Evolutionary conservation across 2,329 filamentous ascomycete species (phyloP).

Genomic region (Leptographium procerum): DNA sequence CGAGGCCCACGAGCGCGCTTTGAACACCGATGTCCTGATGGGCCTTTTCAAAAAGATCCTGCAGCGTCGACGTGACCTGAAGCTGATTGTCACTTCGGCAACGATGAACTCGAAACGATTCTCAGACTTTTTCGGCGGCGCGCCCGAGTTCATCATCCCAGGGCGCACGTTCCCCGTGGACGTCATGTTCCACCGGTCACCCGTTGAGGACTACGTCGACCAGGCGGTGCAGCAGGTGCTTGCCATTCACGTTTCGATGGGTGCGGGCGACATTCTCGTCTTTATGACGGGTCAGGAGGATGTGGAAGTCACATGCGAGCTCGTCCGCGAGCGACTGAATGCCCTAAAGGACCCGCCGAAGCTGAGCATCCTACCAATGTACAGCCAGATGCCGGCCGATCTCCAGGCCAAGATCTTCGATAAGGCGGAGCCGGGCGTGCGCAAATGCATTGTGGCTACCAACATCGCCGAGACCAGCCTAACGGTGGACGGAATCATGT

Average conservation of each 20-base stretch:
- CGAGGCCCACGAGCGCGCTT: slow-evolving; percentile 89
- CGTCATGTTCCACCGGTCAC: slow-evolving; percentile 86
- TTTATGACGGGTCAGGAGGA: slow-evolving; percentile 99
- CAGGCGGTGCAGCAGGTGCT: slow-evolving; percentile 92
- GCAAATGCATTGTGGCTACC: slow-evolving; percentile 95
- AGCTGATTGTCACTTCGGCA: slow-evolving; percentile 93
- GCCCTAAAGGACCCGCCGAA: slow-evolving; percentile 90
- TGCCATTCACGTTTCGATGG: slow-evolving; percentile 92
- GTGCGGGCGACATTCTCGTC: slow-evolving; percentile 83
- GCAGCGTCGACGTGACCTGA: slow-evolving; percentile 77
- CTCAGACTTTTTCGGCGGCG: slow-evolving; percentile 89
- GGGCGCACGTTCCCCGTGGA: slow-evolving; percentile 95
- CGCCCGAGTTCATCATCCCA: slow-evolving; percentile 92
- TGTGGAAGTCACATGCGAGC: slow-evolving; percentile 91
- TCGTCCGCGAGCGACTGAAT: slow-evolving; percentile 77
- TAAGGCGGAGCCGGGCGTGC: slow-evolving; percentile 73
- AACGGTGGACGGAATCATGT: slow-evolving; percentile 98
- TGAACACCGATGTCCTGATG: slow-evolving; percentile 97
- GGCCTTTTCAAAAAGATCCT: slow-evolving; percentile 96
- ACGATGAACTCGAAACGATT: slow-evolving; percentile 98
- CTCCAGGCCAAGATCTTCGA: slow-evolving; percentile 98
- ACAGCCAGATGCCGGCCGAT: slow-evolving; percentile 98
- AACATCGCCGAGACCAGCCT: slow-evolving; percentile 98
- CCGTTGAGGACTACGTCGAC: slow-evolving; percentile 96
- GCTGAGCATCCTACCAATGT: slow-evolving; percentile 89